Percentiles rank a stretch among this genome's conserved stretches.
Evolutionary conservation across 345 rosid genomes (phyloP).

Genomic region (Acer negundo): DNA sequence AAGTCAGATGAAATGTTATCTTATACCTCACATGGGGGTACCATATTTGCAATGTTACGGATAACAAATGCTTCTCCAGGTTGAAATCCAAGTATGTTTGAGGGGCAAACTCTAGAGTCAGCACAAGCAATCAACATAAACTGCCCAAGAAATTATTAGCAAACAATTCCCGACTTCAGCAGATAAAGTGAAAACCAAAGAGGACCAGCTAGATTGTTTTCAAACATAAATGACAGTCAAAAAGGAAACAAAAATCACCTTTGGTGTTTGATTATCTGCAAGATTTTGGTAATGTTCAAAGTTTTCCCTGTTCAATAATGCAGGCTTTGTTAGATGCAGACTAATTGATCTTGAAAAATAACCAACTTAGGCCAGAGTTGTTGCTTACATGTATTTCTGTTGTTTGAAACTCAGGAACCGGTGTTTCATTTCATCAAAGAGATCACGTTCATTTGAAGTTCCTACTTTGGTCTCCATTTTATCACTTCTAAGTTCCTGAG

Average conservation of each 20-base stretch:
- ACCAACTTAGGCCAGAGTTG: neutral
- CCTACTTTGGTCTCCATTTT: slow-evolving; percentile 31
- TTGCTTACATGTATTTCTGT: slow-evolving; percentile 69
- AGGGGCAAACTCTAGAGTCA: slow-evolving; percentile 98
- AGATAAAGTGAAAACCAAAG: slow-evolving; percentile 1
- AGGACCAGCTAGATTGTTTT: neutral
- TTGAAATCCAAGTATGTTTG: slow-evolving; percentile 80
- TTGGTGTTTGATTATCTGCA: slow-evolving; percentile 78
- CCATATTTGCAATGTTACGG: slow-evolving; percentile 90
- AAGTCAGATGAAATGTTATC: neutral
- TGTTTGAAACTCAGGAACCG: slow-evolving; percentile 71
- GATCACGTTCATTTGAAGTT: slow-evolving; percentile 36
- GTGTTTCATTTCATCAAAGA: slow-evolving; percentile 62
- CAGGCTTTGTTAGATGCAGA: slow-evolving; percentile 13
- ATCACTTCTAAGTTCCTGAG: slow-evolving; percentile 36
- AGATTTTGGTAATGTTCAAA: slow-evolving; percentile 64
- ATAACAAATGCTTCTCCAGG: slow-evolving; percentile 97
- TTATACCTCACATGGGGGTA: slow-evolving; percentile 80
- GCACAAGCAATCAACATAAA: slow-evolving; percentile 97
- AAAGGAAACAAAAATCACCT: slow-evolving; percentile 42
- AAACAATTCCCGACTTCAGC: neutral
- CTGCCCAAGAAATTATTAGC: slow-evolving; percentile 55
- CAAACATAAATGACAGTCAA: neutral
- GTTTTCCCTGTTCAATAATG: slow-evolving; percentile 62
- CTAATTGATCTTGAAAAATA: slow-evolving; percentile 10